Base-by-base conservation (phyloP, 169 alveolate species). In the Pseudocohnilembus persalinus region DNA sequence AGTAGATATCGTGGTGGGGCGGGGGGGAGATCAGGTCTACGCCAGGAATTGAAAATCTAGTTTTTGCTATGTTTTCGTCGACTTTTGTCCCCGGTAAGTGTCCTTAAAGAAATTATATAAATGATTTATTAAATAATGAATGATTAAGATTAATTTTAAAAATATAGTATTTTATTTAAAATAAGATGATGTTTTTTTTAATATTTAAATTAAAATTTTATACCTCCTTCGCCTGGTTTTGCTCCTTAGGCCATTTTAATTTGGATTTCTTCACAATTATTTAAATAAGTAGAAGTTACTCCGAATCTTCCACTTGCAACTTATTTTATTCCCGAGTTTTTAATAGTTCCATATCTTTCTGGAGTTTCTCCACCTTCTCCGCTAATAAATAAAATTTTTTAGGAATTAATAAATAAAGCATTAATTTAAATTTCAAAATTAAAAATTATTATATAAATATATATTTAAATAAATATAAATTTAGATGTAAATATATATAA, bases 171-270 rank as follows among this genome's bases (percentile, higher is more conserved):
- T n/a, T n/a, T n/a, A n/a, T n/a, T n/a, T n/a, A n/a, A n/a, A n/a
- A n/a, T n/a, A n/a, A n/a, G n/a, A n/a, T n/a, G n/a, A n/a, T n/a
- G n/a, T n/a, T n/a, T n/a, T n/a, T n/a, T n/a, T n/a, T n/a, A n/a
- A n/a, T n/a, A n/a, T n/a, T n/a, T n/a, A n/a, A n/a, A n/a, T n/a
- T n/a, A n/a, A n/a, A n/a, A n/a, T n/a, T n/a, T n/a, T n/a, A n/a
- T n/a, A 31, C 97, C 97, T 76, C 97, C 97, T 68, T 94, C 97
- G 33, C 97, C 97, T 27, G 97, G 97, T 84, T 94, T 94, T 16
- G 97, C 94, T 75, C 97, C 97, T 87, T 94, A 96, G 6, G 95
- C 96, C 64, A 94, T 90, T 83, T 92, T 94, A 76, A 92, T 92
- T 90, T 92, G 94, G 20, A 92, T 75, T 65, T 94, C 95, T 63